Conservation (phyloP, 441 rosid genomes). For the Syzygium syzygioides region DNA sequence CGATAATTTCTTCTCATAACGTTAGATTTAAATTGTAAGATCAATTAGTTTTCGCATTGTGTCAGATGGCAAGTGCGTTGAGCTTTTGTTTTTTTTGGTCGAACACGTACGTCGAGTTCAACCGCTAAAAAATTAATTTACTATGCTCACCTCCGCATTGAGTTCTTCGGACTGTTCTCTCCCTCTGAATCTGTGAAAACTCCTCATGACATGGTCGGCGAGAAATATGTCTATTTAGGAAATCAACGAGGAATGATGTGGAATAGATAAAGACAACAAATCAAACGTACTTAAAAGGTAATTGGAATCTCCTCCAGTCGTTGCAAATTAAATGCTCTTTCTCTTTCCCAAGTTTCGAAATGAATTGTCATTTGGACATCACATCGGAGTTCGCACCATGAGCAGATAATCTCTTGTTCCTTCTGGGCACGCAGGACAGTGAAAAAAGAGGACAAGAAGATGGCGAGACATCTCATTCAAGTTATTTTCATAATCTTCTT, state of each 20-base stretch:
- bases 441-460: background rate
- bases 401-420: background rate
- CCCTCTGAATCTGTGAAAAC: background rate
- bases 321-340: background rate
- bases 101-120: background rate
- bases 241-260: background rate
- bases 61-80: background rate
- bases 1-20: background rate
- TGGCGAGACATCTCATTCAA: background rate
- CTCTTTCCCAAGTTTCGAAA: background rate
- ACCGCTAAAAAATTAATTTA: background rate
- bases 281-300: background rate
- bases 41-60: background rate
- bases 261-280: background rate
- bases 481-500: background rate
- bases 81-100: too few relatives aligned
- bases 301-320: background rate
- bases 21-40: background rate
- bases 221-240: background rate
- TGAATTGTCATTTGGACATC: background rate
- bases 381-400: background rate
- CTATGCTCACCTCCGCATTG: background rate
- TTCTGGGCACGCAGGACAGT: background rate
- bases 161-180: background rate
- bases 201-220: background rate